Evolutionary conservation across 116 monocot genomes (phyloP).

Genomic region (Thalassia testudinum): DNA sequence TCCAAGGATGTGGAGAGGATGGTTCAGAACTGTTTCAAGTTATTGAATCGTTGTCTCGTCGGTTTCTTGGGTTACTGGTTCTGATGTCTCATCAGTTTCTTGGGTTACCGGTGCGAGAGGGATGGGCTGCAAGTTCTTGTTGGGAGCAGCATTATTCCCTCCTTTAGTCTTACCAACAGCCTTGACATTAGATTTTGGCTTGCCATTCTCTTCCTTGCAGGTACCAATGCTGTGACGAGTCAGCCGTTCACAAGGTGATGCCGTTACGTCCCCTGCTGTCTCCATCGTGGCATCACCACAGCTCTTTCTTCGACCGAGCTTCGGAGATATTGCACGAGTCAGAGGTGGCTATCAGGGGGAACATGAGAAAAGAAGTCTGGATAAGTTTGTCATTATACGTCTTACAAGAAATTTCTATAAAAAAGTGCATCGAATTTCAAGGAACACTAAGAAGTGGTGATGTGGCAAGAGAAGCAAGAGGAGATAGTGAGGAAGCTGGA

Average conservation of each 20-base stretch:
- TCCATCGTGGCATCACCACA: constrained; percentile 19
- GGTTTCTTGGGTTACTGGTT: constrained; percentile 1
- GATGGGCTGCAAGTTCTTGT: not conserved
- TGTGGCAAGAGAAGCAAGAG: no score
- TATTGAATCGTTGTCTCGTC: not conserved
- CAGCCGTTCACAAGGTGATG: not conserved
- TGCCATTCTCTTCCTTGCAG: constrained; percentile 16
- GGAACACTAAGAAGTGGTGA: no score
- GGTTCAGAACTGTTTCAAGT: no score
- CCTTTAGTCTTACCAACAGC: not conserved
- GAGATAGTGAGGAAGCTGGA: no score
- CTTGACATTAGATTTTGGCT: not conserved
- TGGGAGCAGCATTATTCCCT: not conserved
- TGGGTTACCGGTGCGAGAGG: constrained; percentile 1
- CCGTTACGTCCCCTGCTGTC: constrained; percentile 3
- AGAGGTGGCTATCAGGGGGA: constrained; percentile 24
- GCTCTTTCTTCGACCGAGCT: constrained; percentile 47
- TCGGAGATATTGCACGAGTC: constrained; percentile 65
- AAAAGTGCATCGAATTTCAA: no score
- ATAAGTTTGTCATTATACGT: no score
- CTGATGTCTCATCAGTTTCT: not conserved
- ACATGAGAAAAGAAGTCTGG: not conserved
- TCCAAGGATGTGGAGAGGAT: no score
- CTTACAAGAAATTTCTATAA: no score
- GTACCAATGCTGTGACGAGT: constrained; percentile 29